Conservation (phyloP, 2,329 filamentous ascomycete genomes). For the Ilyonectria destructans region DNA sequence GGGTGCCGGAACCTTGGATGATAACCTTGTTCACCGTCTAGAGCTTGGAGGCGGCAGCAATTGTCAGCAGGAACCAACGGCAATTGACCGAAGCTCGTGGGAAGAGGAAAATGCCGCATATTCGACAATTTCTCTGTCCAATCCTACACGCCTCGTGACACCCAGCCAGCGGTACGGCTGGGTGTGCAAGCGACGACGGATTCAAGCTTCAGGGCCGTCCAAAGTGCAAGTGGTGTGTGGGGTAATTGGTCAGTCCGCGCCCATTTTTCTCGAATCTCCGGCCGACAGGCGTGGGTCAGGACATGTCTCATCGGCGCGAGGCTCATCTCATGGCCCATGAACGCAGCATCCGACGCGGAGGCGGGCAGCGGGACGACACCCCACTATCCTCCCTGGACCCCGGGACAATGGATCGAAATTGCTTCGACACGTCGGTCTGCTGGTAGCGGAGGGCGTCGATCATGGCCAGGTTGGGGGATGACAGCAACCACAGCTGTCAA, state of each 20-base stretch:
- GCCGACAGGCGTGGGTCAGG: conserved; percentile 19
- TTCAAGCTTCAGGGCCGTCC: conserved; percentile 13
- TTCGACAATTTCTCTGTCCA: background rate
- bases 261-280: conserved; percentile 29
- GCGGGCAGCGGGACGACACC: conserved; percentile 15
- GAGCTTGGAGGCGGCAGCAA: conserved; percentile 4
- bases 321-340: background rate
- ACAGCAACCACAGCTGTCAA: conserved; percentile 36
- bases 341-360: conserved; percentile 11
- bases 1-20: conserved; percentile 1
- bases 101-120: conserved; percentile 29
- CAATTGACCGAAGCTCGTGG: conserved; percentile 10
- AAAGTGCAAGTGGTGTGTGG: conserved; percentile 22
- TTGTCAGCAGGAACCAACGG: conserved; percentile 12
- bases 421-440: background rate
- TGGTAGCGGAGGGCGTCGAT: conserved; percentile 36
- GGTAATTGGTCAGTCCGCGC: conserved; percentile 20
- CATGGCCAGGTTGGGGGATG: conserved; percentile 38
- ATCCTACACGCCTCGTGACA: conserved; percentile 19
- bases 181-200: conserved; percentile 7
- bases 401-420: conserved; percentile 15
- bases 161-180: conserved; percentile 9
- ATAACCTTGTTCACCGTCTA: conserved; percentile 13
- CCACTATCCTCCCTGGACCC: background rate
- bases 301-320: background rate